Conservation (phyloP, 148 eudicot species). For the Rheum nobile region DNA sequence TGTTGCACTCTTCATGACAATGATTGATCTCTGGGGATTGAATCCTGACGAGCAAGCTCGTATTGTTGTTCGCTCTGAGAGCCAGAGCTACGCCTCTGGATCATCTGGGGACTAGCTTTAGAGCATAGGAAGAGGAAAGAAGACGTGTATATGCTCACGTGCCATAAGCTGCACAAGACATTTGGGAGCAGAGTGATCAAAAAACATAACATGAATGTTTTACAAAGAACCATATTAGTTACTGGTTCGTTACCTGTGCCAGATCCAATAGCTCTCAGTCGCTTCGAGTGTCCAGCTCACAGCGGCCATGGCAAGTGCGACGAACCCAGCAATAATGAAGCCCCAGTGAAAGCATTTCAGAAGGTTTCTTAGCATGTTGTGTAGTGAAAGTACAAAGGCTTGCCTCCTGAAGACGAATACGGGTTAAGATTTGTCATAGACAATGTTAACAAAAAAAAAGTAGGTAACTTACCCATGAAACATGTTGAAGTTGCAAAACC, state of each 20-base stretch:
- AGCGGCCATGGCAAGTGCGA: conserved; percentile 62
- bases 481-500: background rate
- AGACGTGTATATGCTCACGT: conserved; percentile 59
- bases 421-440: background rate
- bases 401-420: conserved; percentile 42
- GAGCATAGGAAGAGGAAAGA: conserved; percentile 90
- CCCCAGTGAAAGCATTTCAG: conserved; percentile 63
- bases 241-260: conserved; percentile 99
- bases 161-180: conserved; percentile 56
- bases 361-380: conserved; percentile 27
- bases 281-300: conserved; percentile 74
- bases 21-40: conserved; percentile 24
- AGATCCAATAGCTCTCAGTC: conserved; percentile 72
- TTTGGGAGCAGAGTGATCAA: background rate
- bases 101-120: conserved; percentile 20
- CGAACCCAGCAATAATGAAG: conserved; percentile 48
- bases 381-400: conserved; percentile 29
- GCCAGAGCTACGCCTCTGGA: background rate
- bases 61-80: conserved; percentile 22
- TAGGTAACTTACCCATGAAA: background rate
- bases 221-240: background rate
- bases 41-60: conserved; percentile 67
- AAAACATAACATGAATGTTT: background rate
- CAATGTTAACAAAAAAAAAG: background rate
- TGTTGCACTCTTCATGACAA: background rate